Evolutionary conservation across 2,329 filamentous ascomycete genomes (phyloP).

Genomic region (Beauveria varroae): DNA sequence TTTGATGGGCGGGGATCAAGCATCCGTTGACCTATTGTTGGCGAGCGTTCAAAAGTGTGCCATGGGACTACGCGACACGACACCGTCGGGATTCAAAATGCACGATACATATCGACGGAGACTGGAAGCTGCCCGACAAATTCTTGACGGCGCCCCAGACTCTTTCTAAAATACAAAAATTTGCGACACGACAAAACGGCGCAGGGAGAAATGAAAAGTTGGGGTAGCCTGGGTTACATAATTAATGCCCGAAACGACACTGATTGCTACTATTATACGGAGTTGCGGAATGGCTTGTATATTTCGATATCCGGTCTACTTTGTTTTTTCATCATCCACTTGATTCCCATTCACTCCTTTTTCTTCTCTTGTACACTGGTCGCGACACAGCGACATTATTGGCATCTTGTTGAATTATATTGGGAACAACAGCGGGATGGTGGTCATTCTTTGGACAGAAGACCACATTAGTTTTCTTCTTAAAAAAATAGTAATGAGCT

Average conservation of each 20-base stretch:
- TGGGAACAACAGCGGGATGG: neutral
- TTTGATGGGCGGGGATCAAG: slow-evolving; percentile 49
- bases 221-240: neutral
- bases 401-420: slow-evolving; percentile 6
- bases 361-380: neutral
- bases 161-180: neutral
- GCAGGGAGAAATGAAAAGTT: slow-evolving; percentile 1
- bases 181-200: neutral
- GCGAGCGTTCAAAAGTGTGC: slow-evolving; percentile 54
- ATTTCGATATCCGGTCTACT: slow-evolving; percentile 5
- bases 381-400: neutral
- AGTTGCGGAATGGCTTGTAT: slow-evolving; percentile 6
- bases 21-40: slow-evolving; percentile 52
- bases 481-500: neutral
- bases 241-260: slow-evolving; percentile 6
- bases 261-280: slow-evolving; percentile 6
- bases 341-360: neutral
- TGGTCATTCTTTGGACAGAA: neutral
- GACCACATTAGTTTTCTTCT: neutral
- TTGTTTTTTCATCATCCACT: slow-evolving; percentile 6
- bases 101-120: slow-evolving; percentile 58
- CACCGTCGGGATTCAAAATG: slow-evolving; percentile 45
- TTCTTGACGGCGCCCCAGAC: slow-evolving; percentile 57
- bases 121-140: slow-evolving; percentile 65
- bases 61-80: slow-evolving; percentile 47